Evolutionary conservation across 306 rosid species (phyloP), one percentile per base, ranked within the genome.

Genomic region (Cyamopsis tetragonoloba): DNA sequence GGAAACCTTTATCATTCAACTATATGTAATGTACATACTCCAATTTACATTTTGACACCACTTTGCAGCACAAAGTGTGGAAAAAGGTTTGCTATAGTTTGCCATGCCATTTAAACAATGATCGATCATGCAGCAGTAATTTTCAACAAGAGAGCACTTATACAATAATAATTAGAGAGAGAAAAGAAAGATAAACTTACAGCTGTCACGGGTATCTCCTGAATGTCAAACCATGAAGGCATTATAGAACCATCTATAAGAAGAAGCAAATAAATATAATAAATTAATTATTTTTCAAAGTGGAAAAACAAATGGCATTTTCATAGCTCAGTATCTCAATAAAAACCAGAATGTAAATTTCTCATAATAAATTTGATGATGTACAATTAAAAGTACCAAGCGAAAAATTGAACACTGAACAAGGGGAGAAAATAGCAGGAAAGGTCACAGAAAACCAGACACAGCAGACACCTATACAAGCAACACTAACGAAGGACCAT

Each of bases 211-310:
- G 93, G 96, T 82, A 89, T 83, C 81, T 91, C 92, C 0, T 70
- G 87, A 68, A 85, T 80, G 82, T 92, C 98, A 79, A 89, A 92
- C 95, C 96, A 92, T 32, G 98, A 92, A 72, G 89, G 95, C 96
- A 92, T 89, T 31, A 79, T 74, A 10, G 78, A 37, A 68, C 95
- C 95, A 69, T 82, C 92, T 92, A 37, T 83, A 82, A 77, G 41
- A 71, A 66, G 67, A 81, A 80, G 38, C 20, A 66, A 70, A 49
- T 9, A 6, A 61, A 31, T 22, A 13, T 24, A 28, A 72, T 26
- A 49, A 46, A 27, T 24, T 10, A 34, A 35, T 51, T 5, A 18
- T 88, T 82, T 11, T 62, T 30, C 30, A 13, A 56, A 13, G 20
- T 44, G 19, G 13, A 49, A 44, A 57, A 70, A 38, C 58, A 27